These are phyloP conservation scores for Lagerstroemia speciosa DNA, from an alignment of 345 rosid species.

Conservation along the genomic window DNA sequence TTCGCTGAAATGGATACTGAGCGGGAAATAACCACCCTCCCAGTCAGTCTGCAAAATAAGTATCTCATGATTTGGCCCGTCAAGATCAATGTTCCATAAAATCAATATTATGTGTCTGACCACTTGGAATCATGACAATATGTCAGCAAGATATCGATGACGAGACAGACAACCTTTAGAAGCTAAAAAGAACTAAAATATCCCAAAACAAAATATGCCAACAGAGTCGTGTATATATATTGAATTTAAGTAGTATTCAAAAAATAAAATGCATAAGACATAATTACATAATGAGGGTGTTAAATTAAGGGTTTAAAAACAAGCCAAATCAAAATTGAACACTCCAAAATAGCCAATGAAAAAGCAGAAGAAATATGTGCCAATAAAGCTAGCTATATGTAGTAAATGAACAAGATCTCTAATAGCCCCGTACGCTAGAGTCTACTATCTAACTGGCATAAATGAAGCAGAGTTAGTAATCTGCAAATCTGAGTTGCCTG, in stretches of 20 bases:
- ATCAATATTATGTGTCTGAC: neutral
- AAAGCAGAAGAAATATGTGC: neutral
- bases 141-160: neutral
- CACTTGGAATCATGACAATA: neutral
- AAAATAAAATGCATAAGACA: too few species aligned
- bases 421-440: neutral
- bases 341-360: too few species aligned
- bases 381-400: neutral
- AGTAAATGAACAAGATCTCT: neutral
- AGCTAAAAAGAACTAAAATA: too few species aligned
- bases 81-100: neutral
- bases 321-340: too few species aligned
- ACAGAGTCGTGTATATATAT: too few species aligned
- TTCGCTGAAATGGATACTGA: conserved; percentile 69
- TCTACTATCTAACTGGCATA: neutral
- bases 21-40: conserved; percentile 83
- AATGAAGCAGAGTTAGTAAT: neutral
- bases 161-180: too few species aligned
- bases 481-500: neutral
- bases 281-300: too few species aligned
- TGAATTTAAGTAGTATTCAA: too few species aligned
- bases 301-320: too few species aligned
- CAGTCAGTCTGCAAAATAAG: conserved; percentile 62
- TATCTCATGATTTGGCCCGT: neutral
- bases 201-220: too few species aligned